phyloP scores from a whole-genome alignment of 2,329 filamentous ascomycete genomes.

The Colletotrichum liaoningense region DNA sequence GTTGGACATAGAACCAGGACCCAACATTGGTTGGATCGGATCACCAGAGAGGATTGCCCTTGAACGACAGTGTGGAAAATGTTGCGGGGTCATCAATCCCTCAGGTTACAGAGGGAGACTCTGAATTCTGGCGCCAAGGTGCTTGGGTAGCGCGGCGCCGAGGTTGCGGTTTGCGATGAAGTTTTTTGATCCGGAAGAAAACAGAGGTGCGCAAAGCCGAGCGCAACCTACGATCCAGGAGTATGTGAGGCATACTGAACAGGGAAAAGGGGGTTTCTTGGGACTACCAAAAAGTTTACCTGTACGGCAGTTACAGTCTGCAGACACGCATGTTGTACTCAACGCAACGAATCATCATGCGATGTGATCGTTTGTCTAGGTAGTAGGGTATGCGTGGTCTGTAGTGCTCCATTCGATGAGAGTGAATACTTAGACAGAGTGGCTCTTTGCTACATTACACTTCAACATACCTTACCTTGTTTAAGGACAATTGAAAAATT shows the following conservation, averaged over 20 bases:
- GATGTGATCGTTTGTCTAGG: neutral
- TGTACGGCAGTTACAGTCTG: constrained; percentile 1
- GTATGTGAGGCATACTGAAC: neutral
- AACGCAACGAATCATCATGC: neutral
- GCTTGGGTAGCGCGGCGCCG: neutral
- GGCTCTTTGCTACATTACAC: neutral
- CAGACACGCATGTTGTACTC: neutral
- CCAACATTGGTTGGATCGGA: neutral
- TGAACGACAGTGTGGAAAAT: constrained; percentile 23
- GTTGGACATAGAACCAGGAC: neutral
- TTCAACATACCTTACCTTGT: too few relatives aligned
- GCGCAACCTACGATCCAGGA: neutral
- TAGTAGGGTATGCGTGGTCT: neutral
- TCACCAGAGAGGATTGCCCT: constrained; percentile 9
- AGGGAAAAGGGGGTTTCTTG: neutral
- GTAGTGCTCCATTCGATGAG: neutral
- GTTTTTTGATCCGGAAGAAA: neutral
- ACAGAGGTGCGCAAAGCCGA: neutral
- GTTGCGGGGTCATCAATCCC: constrained; percentile 12
- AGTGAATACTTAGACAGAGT: neutral
- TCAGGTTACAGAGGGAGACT: neutral
- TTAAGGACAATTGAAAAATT: neutral
- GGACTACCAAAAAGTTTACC: constrained; percentile 1
- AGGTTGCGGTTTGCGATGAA: neutral
- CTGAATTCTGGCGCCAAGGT: neutral